phyloP scores from a whole-genome alignment of 352 stramenopile species.

The Saprolegnia parasitica region DNA sequence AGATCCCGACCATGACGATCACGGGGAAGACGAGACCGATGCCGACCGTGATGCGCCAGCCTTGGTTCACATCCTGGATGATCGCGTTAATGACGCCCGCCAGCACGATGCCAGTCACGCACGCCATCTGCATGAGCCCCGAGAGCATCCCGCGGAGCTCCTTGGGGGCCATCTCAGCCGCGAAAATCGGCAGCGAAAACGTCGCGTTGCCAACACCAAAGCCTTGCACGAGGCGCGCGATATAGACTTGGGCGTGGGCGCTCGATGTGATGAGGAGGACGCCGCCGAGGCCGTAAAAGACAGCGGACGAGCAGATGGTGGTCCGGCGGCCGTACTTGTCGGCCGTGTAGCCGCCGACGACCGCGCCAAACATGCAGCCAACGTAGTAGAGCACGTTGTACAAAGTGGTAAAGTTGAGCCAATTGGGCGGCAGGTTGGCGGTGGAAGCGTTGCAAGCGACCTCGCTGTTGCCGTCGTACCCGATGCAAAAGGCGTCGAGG shows the following conservation, averaged over 20 bases:
- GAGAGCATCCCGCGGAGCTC: conserved; percentile 37
- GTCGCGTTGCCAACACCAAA: conserved; percentile 40
- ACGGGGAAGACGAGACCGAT: conserved; percentile 35
- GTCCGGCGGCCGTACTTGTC: conserved; percentile 35
- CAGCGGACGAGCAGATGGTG: conserved; percentile 41
- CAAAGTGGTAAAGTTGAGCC: conserved; percentile 47
- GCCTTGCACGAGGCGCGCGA: conserved; percentile 36
- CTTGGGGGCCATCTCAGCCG: conserved; percentile 39
- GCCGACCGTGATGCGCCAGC: conserved; percentile 38
- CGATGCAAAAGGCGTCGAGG: conserved; percentile 39
- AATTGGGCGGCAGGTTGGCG: conserved; percentile 37
- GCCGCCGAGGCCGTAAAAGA: conserved; percentile 45
- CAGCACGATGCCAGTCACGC: conserved; percentile 34
- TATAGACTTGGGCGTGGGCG: conserved; percentile 31
- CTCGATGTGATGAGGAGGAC: conserved; percentile 50
- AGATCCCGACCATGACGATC: conserved; percentile 47
- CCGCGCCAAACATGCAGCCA: conserved; percentile 42
- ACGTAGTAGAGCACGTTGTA: conserved; percentile 60
- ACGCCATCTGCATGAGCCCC: conserved; percentile 35
- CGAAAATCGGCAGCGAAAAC: conserved; percentile 40
- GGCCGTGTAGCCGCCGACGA: conserved; percentile 39
- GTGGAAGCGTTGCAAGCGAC: conserved; percentile 36
- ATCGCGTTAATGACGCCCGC: conserved; percentile 41
- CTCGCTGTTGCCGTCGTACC: conserved; percentile 39
- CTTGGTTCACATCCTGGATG: conserved; percentile 35